Evolutionary conservation across 306 rosid genomes (phyloP), one percentile per base, ranked within the genome.

Genomic region (Carpinus fangiana): DNA sequence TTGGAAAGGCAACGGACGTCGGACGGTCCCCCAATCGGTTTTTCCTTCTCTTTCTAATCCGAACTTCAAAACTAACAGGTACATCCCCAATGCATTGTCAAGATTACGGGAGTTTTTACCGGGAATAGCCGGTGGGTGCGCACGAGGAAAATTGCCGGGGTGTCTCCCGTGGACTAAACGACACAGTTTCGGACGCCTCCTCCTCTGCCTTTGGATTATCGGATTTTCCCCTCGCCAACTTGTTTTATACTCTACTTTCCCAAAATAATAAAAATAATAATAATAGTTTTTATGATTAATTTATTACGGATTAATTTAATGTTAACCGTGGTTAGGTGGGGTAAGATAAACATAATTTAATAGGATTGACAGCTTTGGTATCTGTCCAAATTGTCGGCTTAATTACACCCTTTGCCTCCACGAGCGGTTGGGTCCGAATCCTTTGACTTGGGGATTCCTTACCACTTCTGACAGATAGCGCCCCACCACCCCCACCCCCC

Each of bases 71-170:
- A 5, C 8, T 41, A 41, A 41, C 7, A 41, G 1, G 9, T 4
- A 41, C 45, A 41, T 41, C 45, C 7, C 45, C 34, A 12, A 18
- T 20, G 1, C 54, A 62, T 5, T 59, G 31, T 23, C 65, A 2
- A 59, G 28, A 59, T 28, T 59, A 54, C 1, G 11, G 26, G 38
- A 70, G 65, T 36, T 36, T 18, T 57, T 34, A 91, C 96, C 76
- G 81, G 81, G 5, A 54, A 71, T 73, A 78, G 79, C 81, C 90
- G 86, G 91, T 82, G 5, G 73, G 59, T 64, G n/a, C 45, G 80
- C 79, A 70, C 20, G 70, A 12, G 54, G 34, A 47, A 68, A n/a
- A 3, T 70, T 74, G 72, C 80, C 20, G 17, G 45, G 9, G 62
- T 52, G 52, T 41, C n/a, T 76, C 78, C 20, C 84, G 77, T 79